These are phyloP conservation scores for Phytopythium delawarense DNA, from an alignment of 352 stramenopile genomes.

Conservation along the genomic window DNA sequence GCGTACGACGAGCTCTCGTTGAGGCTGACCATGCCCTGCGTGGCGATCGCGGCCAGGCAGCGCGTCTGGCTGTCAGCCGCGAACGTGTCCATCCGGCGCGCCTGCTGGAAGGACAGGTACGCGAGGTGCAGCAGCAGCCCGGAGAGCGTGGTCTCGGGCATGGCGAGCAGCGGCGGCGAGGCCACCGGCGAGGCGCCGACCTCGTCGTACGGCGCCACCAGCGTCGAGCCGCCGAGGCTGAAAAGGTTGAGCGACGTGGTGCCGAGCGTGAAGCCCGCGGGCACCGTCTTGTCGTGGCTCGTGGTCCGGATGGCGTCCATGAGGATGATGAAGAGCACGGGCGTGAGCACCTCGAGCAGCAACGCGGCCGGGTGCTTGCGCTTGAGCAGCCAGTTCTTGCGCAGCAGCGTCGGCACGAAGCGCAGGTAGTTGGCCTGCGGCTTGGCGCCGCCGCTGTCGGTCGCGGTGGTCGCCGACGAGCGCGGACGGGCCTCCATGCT, in stretches of 20 bases:
- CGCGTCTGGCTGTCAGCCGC: slow-evolving; percentile 19
- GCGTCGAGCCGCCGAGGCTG: slow-evolving; percentile 20
- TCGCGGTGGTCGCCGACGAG: not conserved
- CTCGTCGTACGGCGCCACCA: slow-evolving; percentile 22
- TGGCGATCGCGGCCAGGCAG: slow-evolving; percentile 6
- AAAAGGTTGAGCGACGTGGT: slow-evolving; percentile 42
- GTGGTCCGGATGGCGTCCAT: slow-evolving; percentile 49
- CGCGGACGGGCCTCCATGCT: not conserved
- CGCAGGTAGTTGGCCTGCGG: slow-evolving; percentile 17
- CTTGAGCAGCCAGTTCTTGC: slow-evolving; percentile 83
- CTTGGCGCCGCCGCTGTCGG: not conserved
- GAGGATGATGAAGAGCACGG: slow-evolving; percentile 53
- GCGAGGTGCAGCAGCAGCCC: slow-evolving; percentile 48
- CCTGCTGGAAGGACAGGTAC: slow-evolving; percentile 30
- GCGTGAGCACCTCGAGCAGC: slow-evolving; percentile 55
- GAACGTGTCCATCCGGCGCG: slow-evolving; percentile 33
- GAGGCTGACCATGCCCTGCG: slow-evolving; percentile 14
- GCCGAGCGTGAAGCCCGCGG: slow-evolving; percentile 29
- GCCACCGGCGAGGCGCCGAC: not conserved
- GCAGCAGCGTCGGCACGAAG: slow-evolving; percentile 53
- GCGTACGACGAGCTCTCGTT: slow-evolving; percentile 19
- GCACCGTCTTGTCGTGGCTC: slow-evolving; percentile 27
- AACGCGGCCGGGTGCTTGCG: slow-evolving; percentile 43
- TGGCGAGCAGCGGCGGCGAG: slow-evolving; percentile 22
- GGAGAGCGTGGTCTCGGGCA: slow-evolving; percentile 58